These are phyloP conservation scores for Nicotiana paniculata DNA, from an alignment of 257 asterid genomes.

Conservation along the genomic window DNA sequence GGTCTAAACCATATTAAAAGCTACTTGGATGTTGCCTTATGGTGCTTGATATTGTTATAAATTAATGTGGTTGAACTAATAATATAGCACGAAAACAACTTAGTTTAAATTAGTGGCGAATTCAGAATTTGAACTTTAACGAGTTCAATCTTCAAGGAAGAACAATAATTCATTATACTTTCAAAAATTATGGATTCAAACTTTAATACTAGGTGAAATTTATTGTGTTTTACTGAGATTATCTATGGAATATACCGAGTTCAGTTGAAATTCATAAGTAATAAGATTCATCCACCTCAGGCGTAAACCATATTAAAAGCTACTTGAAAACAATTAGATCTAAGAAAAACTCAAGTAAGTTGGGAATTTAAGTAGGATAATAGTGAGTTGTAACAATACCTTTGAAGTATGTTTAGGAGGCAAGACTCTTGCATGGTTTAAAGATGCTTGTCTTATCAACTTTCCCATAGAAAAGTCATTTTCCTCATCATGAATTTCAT, in stretches of 20 bases:
- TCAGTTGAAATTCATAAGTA: not conserved
- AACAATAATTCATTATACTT: too few species aligned
- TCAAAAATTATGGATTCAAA: too few species aligned
- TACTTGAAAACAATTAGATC: not conserved
- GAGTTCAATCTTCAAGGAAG: not conserved
- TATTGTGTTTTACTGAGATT: too few species aligned
- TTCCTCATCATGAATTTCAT: conserved; percentile 24
- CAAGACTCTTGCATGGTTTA: conserved; percentile 7
- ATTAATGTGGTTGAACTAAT: not conserved
- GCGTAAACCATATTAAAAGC: not conserved
- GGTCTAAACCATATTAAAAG: not conserved
- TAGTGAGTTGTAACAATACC: conserved; percentile 15
- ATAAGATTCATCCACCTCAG: not conserved
- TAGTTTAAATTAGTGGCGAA: not conserved
- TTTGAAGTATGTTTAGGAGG: conserved; percentile 19
- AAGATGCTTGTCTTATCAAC: conserved; percentile 61
- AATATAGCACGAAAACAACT: not conserved
- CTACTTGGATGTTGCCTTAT: conserved; percentile 27
- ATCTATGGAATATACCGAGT: too few species aligned
- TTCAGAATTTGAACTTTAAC: not conserved
- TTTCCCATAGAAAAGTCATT: conserved; percentile 49
- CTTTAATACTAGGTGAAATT: too few species aligned
- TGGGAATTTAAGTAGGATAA: not conserved
- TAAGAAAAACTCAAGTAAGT: not conserved
- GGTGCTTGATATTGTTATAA: conserved; percentile 23